Conservation (phyloP, 306 rosid species). For the Cicer cuneatum region DNA sequence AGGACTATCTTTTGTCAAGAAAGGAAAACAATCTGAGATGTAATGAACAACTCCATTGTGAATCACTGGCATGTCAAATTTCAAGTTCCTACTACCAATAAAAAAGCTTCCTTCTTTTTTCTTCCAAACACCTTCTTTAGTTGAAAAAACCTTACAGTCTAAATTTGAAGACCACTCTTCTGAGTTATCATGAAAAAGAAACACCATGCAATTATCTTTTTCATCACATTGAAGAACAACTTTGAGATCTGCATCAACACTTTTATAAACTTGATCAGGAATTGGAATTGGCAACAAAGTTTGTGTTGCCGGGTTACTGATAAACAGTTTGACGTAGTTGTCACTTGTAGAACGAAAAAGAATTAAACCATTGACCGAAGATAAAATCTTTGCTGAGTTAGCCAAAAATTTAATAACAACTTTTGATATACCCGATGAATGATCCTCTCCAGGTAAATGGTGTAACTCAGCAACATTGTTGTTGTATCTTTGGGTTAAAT, state of each 20-base stretch:
- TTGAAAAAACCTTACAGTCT: neutral
- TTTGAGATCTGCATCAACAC: neutral
- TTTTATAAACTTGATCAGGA: neutral
- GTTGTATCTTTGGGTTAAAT: neutral
- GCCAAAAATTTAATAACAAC: neutral
- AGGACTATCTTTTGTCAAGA: neutral
- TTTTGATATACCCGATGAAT: neutral
- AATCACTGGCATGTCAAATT: constrained; percentile 24
- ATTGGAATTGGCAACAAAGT: constrained; percentile 8
- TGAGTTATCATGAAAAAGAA: neutral
- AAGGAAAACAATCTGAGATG: constrained; percentile 3
- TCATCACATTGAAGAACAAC: constrained; percentile 14
- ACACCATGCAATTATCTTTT: neutral
- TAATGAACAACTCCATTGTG: constrained; percentile 3
- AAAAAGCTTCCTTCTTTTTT: neutral
- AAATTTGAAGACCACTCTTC: neutral
- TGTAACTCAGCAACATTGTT: neutral
- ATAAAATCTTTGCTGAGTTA: neutral
- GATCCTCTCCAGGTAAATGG: neutral
- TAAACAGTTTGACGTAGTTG: neutral
- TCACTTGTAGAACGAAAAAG: neutral
- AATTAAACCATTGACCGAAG: constrained; percentile 27
- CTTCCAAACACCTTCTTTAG: constrained; percentile 4
- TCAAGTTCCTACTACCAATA: neutral
- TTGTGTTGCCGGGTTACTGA: constrained; percentile 19